Percentiles rank a stretch among this genome's conserved stretches.
Conservation (phyloP, 805 yeast genomes). For the Metschnikowia matae region DNA sequence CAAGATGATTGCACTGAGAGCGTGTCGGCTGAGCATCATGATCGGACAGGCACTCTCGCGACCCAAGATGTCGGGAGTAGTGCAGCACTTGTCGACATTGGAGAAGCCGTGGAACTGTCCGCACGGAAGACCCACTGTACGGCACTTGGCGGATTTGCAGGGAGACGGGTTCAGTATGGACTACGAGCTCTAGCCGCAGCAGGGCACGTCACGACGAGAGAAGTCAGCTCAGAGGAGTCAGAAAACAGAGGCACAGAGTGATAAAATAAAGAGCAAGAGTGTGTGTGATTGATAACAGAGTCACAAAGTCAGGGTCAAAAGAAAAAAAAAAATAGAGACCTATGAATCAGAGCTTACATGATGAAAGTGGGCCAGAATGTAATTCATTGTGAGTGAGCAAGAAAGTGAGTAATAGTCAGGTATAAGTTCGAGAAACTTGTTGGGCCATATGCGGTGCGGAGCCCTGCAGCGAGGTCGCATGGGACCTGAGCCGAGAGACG, state of each 20-base stretch:
- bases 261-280: no score
- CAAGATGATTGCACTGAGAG: constrained; percentile 87
- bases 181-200: constrained; percentile 8
- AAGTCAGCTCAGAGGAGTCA: no score
- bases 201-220: not conserved
- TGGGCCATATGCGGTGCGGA: not conserved
- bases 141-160: constrained; percentile 69
- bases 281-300: no score
- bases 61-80: constrained; percentile 64
- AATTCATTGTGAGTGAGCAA: no score
- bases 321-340: not conserved
- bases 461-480: not conserved
- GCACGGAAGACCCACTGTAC: constrained; percentile 96
- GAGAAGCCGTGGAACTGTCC: constrained; percentile 98
- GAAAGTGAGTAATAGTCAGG: no score
- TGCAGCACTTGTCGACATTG: constrained; percentile 59
- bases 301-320: no score
- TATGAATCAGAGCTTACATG: not conserved
- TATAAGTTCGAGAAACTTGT: no score
- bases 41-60: constrained; percentile 68
- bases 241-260: no score
- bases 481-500: not conserved
- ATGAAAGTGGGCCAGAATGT: no score
- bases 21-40: constrained; percentile 93
- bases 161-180: constrained; percentile 14